Conservation (phyloP, 345 rosid species). For the Anastatica hierochuntica region DNA sequence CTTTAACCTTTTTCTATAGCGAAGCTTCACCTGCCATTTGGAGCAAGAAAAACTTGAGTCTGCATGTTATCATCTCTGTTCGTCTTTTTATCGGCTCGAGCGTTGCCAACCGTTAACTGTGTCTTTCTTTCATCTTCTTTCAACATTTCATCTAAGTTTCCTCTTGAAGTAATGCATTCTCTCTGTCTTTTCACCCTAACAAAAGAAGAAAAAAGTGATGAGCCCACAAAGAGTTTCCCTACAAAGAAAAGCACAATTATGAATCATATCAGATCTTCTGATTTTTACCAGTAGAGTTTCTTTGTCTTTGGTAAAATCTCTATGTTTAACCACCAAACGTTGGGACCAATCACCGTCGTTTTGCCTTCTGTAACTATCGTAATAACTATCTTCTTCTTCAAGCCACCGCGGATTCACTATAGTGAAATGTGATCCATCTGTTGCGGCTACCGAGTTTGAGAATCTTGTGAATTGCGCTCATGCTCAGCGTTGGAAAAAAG, state of each 20-base stretch:
- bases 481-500: conserved; percentile 36
- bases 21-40: conserved; percentile 22
- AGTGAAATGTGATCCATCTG: conserved; percentile 48
- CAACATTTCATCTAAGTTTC: conserved; percentile 80
- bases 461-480: conserved; percentile 47
- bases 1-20: too few relatives aligned
- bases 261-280: too few relatives aligned
- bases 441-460: conserved; percentile 71
- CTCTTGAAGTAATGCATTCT: conserved; percentile 46
- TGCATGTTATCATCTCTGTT: conserved; percentile 17
- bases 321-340: conserved; percentile 33
- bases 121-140: conserved; percentile 77
- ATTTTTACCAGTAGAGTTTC: conserved; percentile 13
- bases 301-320: conserved; percentile 26
- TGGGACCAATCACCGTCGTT: conserved; percentile 41
- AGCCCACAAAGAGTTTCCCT: background rate
- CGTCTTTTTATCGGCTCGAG: conserved; percentile 50
- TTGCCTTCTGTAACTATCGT: conserved; percentile 7
- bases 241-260: background rate
- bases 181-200: conserved; percentile 28
- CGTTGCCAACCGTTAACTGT: conserved; percentile 68
- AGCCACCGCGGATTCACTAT: conserved; percentile 29
- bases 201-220: conserved; percentile 2
- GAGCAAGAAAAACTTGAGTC: conserved; percentile 6
- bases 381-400: conserved; percentile 34